Evolutionary conservation across 2,329 filamentous ascomycete genomes (phyloP).

Genomic region (Dendryphion nanum): DNA sequence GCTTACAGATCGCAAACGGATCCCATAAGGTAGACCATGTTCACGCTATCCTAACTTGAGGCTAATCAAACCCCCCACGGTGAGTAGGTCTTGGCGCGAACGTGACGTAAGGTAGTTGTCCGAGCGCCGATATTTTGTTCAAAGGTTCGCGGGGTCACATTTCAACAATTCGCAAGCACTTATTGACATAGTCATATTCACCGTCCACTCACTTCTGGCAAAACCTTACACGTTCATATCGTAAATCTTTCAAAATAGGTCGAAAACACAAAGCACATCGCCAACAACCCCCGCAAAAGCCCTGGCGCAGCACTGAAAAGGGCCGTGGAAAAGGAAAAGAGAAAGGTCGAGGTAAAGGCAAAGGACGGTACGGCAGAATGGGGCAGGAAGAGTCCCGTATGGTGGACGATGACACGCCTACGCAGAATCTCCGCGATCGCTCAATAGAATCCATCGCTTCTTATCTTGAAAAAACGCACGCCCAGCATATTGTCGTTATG

Average conservation of each 20-base stretch:
- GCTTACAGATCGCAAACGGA: too few relatives aligned
- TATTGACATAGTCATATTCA: too few relatives aligned
- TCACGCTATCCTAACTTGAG: too few relatives aligned
- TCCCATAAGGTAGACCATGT: too few relatives aligned
- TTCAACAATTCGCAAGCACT: too few relatives aligned
- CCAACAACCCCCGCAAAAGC: slow-evolving; percentile 25
- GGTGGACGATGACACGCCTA: slow-evolving; percentile 63
- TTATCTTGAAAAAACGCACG: slow-evolving; percentile 69
- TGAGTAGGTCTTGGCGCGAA: too few relatives aligned
- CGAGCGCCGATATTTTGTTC: too few relatives aligned
- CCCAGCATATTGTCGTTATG: slow-evolving; percentile 77
- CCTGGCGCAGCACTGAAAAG: slow-evolving; percentile 17
- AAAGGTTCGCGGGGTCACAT: too few relatives aligned
- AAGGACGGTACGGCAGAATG: slow-evolving; percentile 57
- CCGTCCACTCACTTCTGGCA: too few relatives aligned
- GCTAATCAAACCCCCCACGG: too few relatives aligned
- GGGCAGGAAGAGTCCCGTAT: slow-evolving; percentile 79
- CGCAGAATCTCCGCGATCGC: slow-evolving; percentile 66
- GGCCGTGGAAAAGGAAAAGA: slow-evolving; percentile 17
- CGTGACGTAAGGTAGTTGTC: too few relatives aligned
- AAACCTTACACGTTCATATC: too few relatives aligned
- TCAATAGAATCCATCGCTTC: slow-evolving; percentile 74
- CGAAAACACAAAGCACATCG: slow-evolving; percentile 38
- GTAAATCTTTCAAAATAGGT: slow-evolving; percentile 54
- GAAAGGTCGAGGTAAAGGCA: slow-evolving; percentile 23